Evolutionary conservation across 177 flowering plant species (phyloP), one percentile per base, ranked within the genome.

Genomic region (Vitis hybrid): DNA sequence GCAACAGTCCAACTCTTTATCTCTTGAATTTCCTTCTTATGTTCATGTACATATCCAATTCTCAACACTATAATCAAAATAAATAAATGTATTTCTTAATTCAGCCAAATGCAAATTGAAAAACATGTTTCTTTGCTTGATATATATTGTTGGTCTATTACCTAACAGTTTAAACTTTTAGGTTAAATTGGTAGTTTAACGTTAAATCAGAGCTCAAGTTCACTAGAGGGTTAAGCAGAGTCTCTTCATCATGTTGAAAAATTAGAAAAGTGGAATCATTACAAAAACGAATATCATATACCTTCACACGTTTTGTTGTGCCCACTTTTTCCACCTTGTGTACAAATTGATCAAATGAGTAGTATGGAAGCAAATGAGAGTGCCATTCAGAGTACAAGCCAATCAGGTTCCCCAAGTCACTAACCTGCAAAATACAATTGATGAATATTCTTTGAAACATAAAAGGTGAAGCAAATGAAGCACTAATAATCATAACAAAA

Each of bases 311-410:
- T 63, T 66, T 88, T 1, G 91, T 69, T 14, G 91, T 67, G 48
- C 91, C 97, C 70, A 90, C 88, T 79, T 86, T 82, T 73, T 92
- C 97, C 45, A 87, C 95, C 81, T 90, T 91, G n/a, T 81, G 84
- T n/a, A 94, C 81, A 78, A 94, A 91, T 65, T 92, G 97, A 71
- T 89, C 87, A 67, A 92, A 91, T 6, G 93, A 81, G 74, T 83
- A 91, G 66, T 88, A 91, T 15, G 95, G 97, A 70, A 91, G 81
- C 79, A 94, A 64, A 57, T 74, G 92, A 1, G 88, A 83, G 72
- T 94, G 97, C 97, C 98, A 94, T 55, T 92, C 87, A 6, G 79
- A 64, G 70, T 92, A 92, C 57, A 92, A 48, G 10, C 84, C 78
- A 65, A 91, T 86, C 56, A 92, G 72, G 54, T 86, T 86, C 70